Conservation (phyloP, 1,139 yeast species). For the Kodamaea sp. region DNA sequence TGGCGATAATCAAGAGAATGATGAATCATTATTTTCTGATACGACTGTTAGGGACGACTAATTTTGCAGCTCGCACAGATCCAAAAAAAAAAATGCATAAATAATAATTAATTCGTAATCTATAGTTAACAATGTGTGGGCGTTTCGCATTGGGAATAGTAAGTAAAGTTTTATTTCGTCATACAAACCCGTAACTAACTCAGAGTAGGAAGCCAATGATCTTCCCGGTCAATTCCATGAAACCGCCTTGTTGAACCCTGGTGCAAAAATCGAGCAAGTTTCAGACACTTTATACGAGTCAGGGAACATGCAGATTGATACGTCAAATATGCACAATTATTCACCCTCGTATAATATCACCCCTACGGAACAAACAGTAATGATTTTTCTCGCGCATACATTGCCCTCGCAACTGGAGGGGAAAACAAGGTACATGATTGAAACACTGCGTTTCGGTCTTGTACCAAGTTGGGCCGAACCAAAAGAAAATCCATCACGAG, state of each 20-base stretch:
- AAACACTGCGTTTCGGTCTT: conserved; percentile 42
- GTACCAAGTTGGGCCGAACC: conserved; percentile 45
- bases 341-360: conserved; percentile 37
- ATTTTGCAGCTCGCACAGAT: too few species aligned
- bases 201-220: conserved; percentile 23
- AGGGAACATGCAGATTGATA: conserved; percentile 10
- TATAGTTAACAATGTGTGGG: conserved; percentile 35
- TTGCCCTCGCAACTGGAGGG: conserved; percentile 3
- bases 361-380: conserved; percentile 37
- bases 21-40: neutral
- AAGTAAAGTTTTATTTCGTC: conserved; percentile 16
- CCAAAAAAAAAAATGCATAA: too few species aligned
- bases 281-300: conserved; percentile 2
- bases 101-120: neutral
- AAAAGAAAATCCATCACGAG: conserved; percentile 16
- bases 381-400: conserved; percentile 23
- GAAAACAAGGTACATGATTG: conserved; percentile 23
- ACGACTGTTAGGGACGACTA: too few species aligned
- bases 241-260: conserved; percentile 16
- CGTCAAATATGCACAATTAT: conserved; percentile 14
- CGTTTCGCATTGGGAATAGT: conserved; percentile 43
- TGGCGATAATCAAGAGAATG: conserved; percentile 9
- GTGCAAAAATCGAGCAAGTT: neutral
- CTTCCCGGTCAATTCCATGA: conserved; percentile 30
- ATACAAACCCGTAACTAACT: conserved; percentile 11